A percentile compares a stretch with the other conserved stretches of the same genome.
phyloP scores from a whole-genome alignment of 2,329 filamentous ascomycete species.

The Zasmidium cellare region DNA sequence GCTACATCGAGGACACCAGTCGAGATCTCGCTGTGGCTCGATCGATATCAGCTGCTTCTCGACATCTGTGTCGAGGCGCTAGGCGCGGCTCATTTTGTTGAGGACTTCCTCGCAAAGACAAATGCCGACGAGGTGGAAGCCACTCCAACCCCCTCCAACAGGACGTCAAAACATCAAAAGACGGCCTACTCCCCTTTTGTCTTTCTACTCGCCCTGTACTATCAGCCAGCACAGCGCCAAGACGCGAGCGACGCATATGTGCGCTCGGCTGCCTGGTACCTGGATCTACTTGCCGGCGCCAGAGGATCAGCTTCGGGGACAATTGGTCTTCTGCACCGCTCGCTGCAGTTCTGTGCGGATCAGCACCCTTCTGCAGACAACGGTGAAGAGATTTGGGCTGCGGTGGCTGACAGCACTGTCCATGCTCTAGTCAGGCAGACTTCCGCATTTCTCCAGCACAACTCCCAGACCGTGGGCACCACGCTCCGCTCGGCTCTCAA shows the following conservation, averaged over 20 bases:
- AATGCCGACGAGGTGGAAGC: constrained; percentile 63
- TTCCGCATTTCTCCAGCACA: constrained; percentile 11
- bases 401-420: constrained; percentile 14
- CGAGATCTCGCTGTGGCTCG: constrained; percentile 19
- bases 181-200: constrained; percentile 62
- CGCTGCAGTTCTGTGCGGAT: constrained; percentile 9
- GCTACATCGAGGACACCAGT: constrained; percentile 4
- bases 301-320: constrained; percentile 19
- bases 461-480: constrained; percentile 18
- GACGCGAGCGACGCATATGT: constrained; percentile 8
- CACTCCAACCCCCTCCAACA: constrained; percentile 66
- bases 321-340: constrained; percentile 19
- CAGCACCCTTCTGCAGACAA: not conserved
- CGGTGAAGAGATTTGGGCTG: constrained; percentile 15
- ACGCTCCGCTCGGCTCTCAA: constrained; percentile 66
- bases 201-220: constrained; percentile 42
- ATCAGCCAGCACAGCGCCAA: constrained; percentile 15
- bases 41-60: constrained; percentile 23
- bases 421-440: constrained; percentile 7
- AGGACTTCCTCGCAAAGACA: constrained; percentile 51
- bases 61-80: constrained; percentile 51
- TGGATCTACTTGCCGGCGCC: constrained; percentile 15
- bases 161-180: constrained; percentile 53
- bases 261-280: constrained; percentile 18
- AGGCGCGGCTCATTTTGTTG: constrained; percentile 52